phyloP scores from a whole-genome alignment of 2,329 filamentous ascomycete genomes.

The Diplodia corticola region DNA sequence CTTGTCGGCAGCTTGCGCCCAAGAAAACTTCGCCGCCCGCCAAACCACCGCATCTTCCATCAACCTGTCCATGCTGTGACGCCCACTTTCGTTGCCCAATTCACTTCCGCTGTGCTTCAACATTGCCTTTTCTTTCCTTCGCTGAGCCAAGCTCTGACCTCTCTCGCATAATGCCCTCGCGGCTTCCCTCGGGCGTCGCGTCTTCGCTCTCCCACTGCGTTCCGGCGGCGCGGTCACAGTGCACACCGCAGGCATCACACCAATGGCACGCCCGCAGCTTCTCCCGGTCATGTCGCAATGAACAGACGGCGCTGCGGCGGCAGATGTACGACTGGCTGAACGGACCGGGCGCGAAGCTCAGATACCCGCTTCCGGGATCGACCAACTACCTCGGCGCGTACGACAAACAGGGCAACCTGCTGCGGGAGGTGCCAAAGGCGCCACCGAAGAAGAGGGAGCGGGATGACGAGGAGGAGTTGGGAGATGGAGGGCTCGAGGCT shows the following conservation, averaged over 20 bases:
- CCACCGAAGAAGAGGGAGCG: neutral
- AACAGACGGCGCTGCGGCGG: slow-evolving; percentile 52
- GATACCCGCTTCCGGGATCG: slow-evolving; percentile 49
- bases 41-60: slow-evolving; percentile 25
- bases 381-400: slow-evolving; percentile 60
- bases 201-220: slow-evolving; percentile 30
- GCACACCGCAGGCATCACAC: slow-evolving; percentile 11
- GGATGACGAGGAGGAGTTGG: slow-evolving; percentile 25
- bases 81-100: slow-evolving; percentile 14
- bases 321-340: slow-evolving; percentile 62
- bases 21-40: slow-evolving; percentile 16
- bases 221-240: slow-evolving; percentile 25
- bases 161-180: slow-evolving; percentile 36
- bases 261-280: slow-evolving; percentile 32
- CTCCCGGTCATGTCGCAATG: slow-evolving; percentile 39
- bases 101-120: slow-evolving; percentile 26
- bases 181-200: slow-evolving; percentile 26
- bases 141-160: neutral
- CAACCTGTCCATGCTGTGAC: slow-evolving; percentile 18
- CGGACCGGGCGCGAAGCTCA: slow-evolving; percentile 53
- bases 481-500: slow-evolving; percentile 25
- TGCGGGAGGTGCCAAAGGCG: slow-evolving; percentile 32
- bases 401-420: slow-evolving; percentile 50
- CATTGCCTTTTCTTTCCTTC: slow-evolving; percentile 1
- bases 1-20: slow-evolving; percentile 8